Conservation (phyloP, 2,329 filamentous ascomycete genomes). For the Cytospora mali region DNA sequence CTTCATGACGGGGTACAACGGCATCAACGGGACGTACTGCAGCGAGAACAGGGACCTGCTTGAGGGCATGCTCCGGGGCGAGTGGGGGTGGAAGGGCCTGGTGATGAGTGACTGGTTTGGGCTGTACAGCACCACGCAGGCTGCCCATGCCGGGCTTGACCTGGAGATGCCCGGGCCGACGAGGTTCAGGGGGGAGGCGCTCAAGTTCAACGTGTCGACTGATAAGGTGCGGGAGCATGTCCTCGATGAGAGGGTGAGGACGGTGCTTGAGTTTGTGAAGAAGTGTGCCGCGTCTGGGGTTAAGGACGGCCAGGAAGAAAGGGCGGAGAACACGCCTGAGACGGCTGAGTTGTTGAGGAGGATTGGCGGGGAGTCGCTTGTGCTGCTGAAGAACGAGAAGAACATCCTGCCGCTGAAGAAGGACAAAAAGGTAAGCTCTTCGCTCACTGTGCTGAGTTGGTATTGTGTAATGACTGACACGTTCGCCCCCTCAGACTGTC, state of each 20-base stretch:
- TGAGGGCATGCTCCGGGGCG: slow-evolving; percentile 53
- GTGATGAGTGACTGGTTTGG: slow-evolving; percentile 65
- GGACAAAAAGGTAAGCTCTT: slow-evolving; percentile 52
- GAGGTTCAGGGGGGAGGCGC: slow-evolving; percentile 52
- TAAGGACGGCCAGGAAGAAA: slow-evolving; percentile 57
- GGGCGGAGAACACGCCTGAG: slow-evolving; percentile 59
- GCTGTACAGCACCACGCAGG: slow-evolving; percentile 56
- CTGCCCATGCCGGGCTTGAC: slow-evolving; percentile 55
- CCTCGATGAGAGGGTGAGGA: slow-evolving; percentile 60
- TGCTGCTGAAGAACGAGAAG: slow-evolving; percentile 73
- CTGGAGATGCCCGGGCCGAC: slow-evolving; percentile 63
- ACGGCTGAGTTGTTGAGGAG: slow-evolving; percentile 65
- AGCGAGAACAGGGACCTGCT: slow-evolving; percentile 56
- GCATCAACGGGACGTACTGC: slow-evolving; percentile 59
- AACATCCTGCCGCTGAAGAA: slow-evolving; percentile 65
- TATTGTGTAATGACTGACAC: neutral
- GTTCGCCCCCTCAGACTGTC: slow-evolving; percentile 44
- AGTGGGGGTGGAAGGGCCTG: slow-evolving; percentile 61
- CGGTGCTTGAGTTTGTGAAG: slow-evolving; percentile 63
- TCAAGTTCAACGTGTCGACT: slow-evolving; percentile 55
- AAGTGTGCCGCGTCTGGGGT: slow-evolving; percentile 56
- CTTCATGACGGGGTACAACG: slow-evolving; percentile 64
- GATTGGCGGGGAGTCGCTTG: slow-evolving; percentile 69
- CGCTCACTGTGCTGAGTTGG: neutral
- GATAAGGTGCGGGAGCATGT: slow-evolving; percentile 59